phyloP scores from a whole-genome alignment of 1,139 yeast genomes.

The Waltiozyma sp. region DNA sequence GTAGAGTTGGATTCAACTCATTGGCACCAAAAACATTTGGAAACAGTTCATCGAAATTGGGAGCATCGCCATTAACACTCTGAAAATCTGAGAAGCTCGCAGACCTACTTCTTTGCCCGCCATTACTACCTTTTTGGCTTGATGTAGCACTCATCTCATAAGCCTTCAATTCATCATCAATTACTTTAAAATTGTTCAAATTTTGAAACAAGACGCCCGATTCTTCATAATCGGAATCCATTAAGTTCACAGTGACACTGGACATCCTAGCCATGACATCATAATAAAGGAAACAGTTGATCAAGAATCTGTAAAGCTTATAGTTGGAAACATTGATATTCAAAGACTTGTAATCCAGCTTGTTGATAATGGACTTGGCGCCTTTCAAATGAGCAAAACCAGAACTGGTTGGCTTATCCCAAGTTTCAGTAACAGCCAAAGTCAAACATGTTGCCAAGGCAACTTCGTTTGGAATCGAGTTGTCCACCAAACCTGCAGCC shows the following conservation, averaged over 20 bases:
- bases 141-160: constrained; percentile 1
- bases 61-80: background rate
- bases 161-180: constrained; percentile 1
- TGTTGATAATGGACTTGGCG: constrained; percentile 50
- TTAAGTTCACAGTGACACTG: constrained; percentile 29
- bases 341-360: constrained; percentile 13
- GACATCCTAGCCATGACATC: constrained; percentile 61
- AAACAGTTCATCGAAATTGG: background rate
- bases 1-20: constrained; percentile 1
- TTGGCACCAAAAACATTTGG: background rate
- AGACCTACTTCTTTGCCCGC: background rate
- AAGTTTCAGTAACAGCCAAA: constrained; percentile 53
- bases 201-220: constrained; percentile 11
- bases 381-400: constrained; percentile 62
- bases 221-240: constrained; percentile 20
- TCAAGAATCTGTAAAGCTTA: constrained; percentile 28
- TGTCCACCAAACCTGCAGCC: constrained; percentile 42
- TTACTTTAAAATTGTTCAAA: constrained; percentile 4
- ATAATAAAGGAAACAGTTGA: constrained; percentile 55
- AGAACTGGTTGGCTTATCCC: constrained; percentile 57
- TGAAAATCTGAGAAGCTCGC: background rate
- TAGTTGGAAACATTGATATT: constrained; percentile 4
- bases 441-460: constrained; percentile 56
- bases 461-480: constrained; percentile 47
- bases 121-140: background rate